phyloP scores from a whole-genome alignment of 2,329 filamentous ascomycete species.

The Cytospora paraplurivora region DNA sequence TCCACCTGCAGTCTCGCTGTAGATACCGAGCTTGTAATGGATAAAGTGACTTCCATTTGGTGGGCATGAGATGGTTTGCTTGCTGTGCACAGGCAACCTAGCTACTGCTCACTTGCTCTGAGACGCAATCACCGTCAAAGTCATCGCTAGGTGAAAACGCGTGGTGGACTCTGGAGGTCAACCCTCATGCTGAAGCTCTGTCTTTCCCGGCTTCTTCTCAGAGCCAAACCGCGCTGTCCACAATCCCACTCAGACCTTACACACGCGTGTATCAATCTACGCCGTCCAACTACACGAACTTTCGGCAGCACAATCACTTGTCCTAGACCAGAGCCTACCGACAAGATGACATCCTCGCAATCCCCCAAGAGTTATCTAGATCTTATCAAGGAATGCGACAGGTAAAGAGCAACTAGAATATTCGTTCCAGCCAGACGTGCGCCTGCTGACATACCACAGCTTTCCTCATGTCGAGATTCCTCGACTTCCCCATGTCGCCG shows the following conservation, averaged over 20 bases:
- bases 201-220: neutral
- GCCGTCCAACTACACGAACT: neutral
- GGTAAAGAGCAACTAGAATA: constrained; percentile 9
- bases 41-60: too few relatives aligned
- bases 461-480: constrained; percentile 46
- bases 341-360: constrained; percentile 12
- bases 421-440: neutral
- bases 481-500: constrained; percentile 42
- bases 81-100: too few relatives aligned
- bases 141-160: neutral
- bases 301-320: neutral
- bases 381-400: constrained; percentile 26
- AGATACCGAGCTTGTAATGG: too few relatives aligned
- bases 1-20: too few relatives aligned
- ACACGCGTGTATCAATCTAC: neutral
- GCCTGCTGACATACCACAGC: constrained; percentile 36
- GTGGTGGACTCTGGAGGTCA: neutral
- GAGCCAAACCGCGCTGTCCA: neutral
- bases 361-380: constrained; percentile 20
- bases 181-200: neutral
- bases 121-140: neutral
- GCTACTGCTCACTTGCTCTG: too few relatives aligned
- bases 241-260: neutral
- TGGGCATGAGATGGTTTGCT: too few relatives aligned
- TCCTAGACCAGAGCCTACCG: constrained; percentile 21